phyloP scores from a whole-genome alignment of 2,329 filamentous ascomycete genomes.

The Scortechinia acanthostroma region DNA sequence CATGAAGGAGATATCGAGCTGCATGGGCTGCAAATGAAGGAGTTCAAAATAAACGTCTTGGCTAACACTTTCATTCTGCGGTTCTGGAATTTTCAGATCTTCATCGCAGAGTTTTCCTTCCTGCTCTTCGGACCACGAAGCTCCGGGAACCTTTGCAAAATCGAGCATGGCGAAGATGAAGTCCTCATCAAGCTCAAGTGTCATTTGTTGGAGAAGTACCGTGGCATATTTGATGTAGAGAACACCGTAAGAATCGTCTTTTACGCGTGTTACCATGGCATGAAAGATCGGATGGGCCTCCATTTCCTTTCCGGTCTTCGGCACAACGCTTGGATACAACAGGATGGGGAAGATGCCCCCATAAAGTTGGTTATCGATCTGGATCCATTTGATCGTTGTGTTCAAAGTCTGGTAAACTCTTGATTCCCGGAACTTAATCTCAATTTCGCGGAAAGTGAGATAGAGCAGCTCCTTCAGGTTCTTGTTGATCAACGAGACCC shows the following conservation, averaged over 20 bases:
- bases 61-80: conserved; percentile 66
- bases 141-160: conserved; percentile 79
- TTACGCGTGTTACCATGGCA: conserved; percentile 83
- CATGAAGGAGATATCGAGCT: conserved; percentile 93
- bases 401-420: conserved; percentile 85
- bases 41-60: conserved; percentile 98
- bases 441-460: conserved; percentile 82
- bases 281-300: conserved; percentile 94
- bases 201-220: conserved; percentile 92
- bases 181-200: conserved; percentile 91
- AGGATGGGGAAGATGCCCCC: conserved; percentile 97
- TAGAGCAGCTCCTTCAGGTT: conserved; percentile 90
- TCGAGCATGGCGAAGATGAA: conserved; percentile 95
- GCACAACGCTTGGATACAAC: conserved; percentile 92
- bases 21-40: conserved; percentile 94
- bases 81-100: conserved; percentile 83
- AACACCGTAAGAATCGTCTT: conserved; percentile 96
- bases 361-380: conserved; percentile 97
- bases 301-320: conserved; percentile 92
- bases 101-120: conserved; percentile 86
- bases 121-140: conserved; percentile 72
- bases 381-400: conserved; percentile 93
- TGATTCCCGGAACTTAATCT: conserved; percentile 89
- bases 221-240: conserved; percentile 98
- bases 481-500: conserved; percentile 85